Evolutionary conservation across 805 yeast species (phyloP).

Genomic region (Peterozyma toletana): DNA sequence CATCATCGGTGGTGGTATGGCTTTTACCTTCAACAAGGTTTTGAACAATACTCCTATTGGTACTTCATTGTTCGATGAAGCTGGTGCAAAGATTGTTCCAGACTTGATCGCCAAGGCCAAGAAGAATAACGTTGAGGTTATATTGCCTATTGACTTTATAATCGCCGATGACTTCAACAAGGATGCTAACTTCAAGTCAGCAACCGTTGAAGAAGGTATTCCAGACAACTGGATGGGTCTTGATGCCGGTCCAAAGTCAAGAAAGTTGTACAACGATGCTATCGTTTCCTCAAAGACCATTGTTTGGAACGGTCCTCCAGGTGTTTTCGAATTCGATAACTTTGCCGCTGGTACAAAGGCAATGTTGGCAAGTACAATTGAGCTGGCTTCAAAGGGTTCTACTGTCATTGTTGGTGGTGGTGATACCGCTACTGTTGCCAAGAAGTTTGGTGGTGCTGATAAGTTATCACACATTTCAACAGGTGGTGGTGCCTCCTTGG

Average conservation of each 20-base stretch:
- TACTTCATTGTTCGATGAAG: constrained; percentile 85
- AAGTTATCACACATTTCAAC: constrained; percentile 97
- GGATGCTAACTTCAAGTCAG: constrained; percentile 80
- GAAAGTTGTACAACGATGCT: constrained; percentile 70
- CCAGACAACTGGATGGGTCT: constrained; percentile 95
- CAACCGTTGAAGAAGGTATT: constrained; percentile 86
- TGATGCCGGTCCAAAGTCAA: constrained; percentile 90
- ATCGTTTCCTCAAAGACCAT: constrained; percentile 94
- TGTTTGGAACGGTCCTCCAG: constrained; percentile 99
- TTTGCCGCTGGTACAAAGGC: constrained; percentile 91
- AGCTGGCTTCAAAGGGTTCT: constrained; percentile 80
- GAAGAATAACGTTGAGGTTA: constrained; percentile 88
- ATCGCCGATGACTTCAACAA: constrained; percentile 92
- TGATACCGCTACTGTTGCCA: constrained; percentile 98
- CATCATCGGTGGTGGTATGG: constrained; percentile 99
- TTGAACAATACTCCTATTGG: constrained; percentile 83
- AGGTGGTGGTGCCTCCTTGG: constrained; percentile 99
- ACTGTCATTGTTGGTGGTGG: constrained; percentile 99
- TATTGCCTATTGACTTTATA: constrained; percentile 92
- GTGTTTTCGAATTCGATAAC: constrained; percentile 95
- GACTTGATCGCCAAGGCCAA: constrained; percentile 92
- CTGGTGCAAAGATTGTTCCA: constrained; percentile 94
- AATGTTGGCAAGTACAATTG: constrained; percentile 81
- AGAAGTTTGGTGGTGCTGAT: constrained; percentile 95
- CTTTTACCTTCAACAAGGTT: constrained; percentile 97